Conservation (phyloP, 2,329 filamentous ascomycete species). For the Beauveria pseudobassiana region DNA sequence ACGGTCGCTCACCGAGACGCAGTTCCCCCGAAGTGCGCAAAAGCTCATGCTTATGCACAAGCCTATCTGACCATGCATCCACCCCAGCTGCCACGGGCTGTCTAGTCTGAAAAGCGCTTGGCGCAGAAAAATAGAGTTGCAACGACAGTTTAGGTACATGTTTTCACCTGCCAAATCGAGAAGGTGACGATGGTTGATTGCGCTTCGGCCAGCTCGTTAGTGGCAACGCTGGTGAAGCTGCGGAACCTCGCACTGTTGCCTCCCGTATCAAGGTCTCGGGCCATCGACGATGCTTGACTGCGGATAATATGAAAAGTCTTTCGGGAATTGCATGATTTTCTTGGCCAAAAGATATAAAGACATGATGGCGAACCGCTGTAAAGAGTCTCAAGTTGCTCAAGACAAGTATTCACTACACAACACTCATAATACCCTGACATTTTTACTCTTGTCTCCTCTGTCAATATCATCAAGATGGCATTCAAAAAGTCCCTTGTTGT, state of each 20-base stretch:
- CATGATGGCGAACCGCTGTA: background rate
- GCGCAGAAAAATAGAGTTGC: background rate
- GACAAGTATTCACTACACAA: background rate
- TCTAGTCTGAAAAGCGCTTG: background rate
- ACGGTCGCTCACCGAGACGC: background rate
- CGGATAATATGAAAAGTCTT: too few species aligned
- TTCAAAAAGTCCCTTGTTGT: background rate
- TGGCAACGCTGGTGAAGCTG: background rate
- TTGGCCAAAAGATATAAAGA: constrained; percentile 3
- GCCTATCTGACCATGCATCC: background rate
- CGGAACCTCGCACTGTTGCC: background rate
- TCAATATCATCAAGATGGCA: background rate
- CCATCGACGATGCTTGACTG: background rate
- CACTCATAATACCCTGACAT: background rate
- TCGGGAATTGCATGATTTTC: background rate
- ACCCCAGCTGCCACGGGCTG: background rate
- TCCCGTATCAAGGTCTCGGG: background rate
- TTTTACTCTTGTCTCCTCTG: background rate
- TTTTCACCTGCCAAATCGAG: background rate
- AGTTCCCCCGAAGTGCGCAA: background rate
- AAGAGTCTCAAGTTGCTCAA: background rate
- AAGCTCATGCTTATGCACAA: background rate
- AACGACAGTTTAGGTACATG: background rate
- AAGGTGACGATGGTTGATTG: background rate
- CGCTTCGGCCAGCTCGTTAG: background rate